Evolutionary conservation across 1,284 basidiomycete species (phyloP).

Genomic region (Cystobasidium slooffiae): DNA sequence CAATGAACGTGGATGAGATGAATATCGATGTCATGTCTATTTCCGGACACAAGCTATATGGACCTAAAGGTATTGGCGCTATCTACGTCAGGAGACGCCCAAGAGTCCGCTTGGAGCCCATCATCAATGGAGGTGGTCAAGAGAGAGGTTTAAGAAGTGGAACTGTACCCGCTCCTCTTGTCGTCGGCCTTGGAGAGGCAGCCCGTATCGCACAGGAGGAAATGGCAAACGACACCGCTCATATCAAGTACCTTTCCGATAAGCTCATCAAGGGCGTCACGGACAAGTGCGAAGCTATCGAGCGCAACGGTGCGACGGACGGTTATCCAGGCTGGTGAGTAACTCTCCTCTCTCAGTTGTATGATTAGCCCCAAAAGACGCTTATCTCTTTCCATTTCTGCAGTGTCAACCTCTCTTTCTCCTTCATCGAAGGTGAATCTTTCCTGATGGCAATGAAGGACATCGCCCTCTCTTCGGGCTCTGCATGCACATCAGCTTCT

Average conservation of each 20-base stretch:
- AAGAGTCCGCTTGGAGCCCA: slow-evolving; percentile 90
- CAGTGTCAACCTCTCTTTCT: slow-evolving; percentile 85
- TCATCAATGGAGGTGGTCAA: slow-evolving; percentile 95
- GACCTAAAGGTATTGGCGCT: slow-evolving; percentile 95
- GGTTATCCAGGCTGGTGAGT: slow-evolving; percentile 60
- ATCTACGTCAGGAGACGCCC: slow-evolving; percentile 92
- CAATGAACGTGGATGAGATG: slow-evolving; percentile 90
- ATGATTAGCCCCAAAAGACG: not conserved
- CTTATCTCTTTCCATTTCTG: not conserved
- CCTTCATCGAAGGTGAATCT: slow-evolving; percentile 97
- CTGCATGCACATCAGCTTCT: slow-evolving; percentile 97
- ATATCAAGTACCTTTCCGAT: slow-evolving; percentile 76
- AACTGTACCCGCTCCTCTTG: slow-evolving; percentile 85
- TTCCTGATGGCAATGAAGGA: slow-evolving; percentile 99
- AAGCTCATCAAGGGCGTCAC: slow-evolving; percentile 83
- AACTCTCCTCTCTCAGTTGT: not conserved
- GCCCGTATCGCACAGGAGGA: slow-evolving; percentile 88
- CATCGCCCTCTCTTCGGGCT: slow-evolving; percentile 95
- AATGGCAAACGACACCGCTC: slow-evolving; percentile 86
- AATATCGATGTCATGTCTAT: slow-evolving; percentile 96
- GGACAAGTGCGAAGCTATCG: slow-evolving; percentile 81
- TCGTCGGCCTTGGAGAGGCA: slow-evolving; percentile 93
- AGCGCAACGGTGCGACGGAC: slow-evolving; percentile 87
- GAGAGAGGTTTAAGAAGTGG: slow-evolving; percentile 94
- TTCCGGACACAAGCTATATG: slow-evolving; percentile 97